These are phyloP conservation scores for Phaeophleospora eucalypticola DNA, from an alignment of 2,329 filamentous ascomycete genomes.

Conservation along the genomic window DNA sequence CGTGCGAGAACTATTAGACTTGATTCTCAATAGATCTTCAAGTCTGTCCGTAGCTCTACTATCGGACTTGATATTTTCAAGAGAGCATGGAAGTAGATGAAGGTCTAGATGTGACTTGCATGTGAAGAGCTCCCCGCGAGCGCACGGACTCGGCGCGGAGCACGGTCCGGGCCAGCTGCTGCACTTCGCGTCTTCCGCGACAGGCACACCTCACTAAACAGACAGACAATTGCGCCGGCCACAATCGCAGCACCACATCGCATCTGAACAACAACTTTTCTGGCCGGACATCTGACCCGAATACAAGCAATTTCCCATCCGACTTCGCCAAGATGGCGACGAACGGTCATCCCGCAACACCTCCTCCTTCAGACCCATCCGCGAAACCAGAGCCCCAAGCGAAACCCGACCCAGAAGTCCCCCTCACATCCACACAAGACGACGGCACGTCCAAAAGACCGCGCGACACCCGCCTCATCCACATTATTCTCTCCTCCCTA, in stretches of 20 bases:
- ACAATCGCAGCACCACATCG: neutral
- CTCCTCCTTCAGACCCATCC: conserved; percentile 27
- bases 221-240: neutral
- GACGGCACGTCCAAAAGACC: conserved; percentile 52
- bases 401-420: conserved; percentile 24
- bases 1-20: no score
- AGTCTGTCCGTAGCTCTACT: no score
- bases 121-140: neutral
- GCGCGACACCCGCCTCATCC: conserved; percentile 73
- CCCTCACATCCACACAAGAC: conserved; percentile 33
- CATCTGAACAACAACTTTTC: neutral
- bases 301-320: no score
- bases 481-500: conserved; percentile 73
- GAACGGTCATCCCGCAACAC: conserved; percentile 29
- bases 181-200: neutral
- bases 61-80: no score
- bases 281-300: no score
- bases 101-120: neutral
- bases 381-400: conserved; percentile 11
- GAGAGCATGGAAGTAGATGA: neutral
- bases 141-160: neutral
- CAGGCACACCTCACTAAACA: neutral
- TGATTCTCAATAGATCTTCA: no score
- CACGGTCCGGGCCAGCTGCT: neutral
- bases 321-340: conserved; percentile 19